Conservation (phyloP, 345 rosid genomes). For the Eucalyptus victrix region DNA sequence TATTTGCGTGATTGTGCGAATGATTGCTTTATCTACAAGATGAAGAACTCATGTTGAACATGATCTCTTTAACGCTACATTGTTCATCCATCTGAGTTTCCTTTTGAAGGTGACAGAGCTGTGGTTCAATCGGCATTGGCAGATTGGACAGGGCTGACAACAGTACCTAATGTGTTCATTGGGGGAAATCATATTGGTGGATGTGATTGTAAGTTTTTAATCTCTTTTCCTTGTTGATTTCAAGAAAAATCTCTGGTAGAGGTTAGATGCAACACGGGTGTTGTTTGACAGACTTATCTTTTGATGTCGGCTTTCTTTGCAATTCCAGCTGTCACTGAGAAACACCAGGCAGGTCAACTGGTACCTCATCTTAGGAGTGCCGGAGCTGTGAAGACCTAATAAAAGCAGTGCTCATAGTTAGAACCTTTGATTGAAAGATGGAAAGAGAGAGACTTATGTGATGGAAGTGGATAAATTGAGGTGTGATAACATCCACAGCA, state of each 20-base stretch:
- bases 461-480: not conserved
- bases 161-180: conserved; percentile 68
- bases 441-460: not conserved
- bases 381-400: not conserved
- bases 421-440: not conserved
- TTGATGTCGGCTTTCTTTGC: not conserved
- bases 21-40: not conserved
- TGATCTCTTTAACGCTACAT: not conserved
- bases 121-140: conserved; percentile 37
- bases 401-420: not conserved
- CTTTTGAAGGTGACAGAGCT: conserved; percentile 31
- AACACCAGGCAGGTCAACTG: not conserved
- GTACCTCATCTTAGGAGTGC: not conserved
- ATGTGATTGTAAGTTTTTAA: conserved; percentile 38
- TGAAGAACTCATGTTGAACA: not conserved
- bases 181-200: conserved; percentile 68
- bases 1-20: not conserved
- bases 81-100: not conserved
- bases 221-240: not conserved
- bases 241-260: not conserved
- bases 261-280: not conserved
- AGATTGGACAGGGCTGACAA: conserved; percentile 55
- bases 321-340: not conserved
- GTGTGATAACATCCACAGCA: not conserved
- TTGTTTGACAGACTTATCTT: not conserved